These are phyloP conservation scores for Dioscorea cayenensis DNA, from an alignment of 116 monocot genomes.

Conservation along the genomic window DNA sequence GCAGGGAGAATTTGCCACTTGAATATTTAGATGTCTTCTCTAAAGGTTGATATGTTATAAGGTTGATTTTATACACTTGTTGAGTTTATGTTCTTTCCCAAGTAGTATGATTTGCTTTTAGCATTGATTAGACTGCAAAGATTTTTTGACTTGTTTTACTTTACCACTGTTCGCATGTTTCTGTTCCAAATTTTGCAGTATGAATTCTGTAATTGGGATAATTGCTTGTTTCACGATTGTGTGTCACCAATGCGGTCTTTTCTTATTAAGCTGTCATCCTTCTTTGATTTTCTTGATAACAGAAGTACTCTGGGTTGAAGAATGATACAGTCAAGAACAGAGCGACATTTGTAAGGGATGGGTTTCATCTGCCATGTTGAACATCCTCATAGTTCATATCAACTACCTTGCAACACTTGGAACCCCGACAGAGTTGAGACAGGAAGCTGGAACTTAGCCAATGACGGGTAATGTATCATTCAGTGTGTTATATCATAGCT, in stretches of 20 bases:
- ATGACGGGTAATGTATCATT: slow-evolving; percentile 62
- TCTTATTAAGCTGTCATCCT: background rate
- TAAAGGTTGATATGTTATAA: slow-evolving; percentile 44
- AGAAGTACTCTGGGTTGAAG: slow-evolving; percentile 77
- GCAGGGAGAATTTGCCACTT: slow-evolving; percentile 68
- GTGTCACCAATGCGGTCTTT: background rate
- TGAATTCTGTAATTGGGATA: too few species aligned
- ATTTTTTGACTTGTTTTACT: too few species aligned
- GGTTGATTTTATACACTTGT: too few species aligned
- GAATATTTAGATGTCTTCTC: slow-evolving; percentile 66
- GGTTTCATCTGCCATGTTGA: slow-evolving; percentile 91
- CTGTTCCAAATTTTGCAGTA: too few species aligned
- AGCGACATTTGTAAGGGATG: slow-evolving; percentile 88
- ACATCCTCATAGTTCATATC: slow-evolving; percentile 92
- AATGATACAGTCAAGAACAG: slow-evolving; percentile 71
- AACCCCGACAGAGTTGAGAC: slow-evolving; percentile 64
- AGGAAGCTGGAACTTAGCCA: slow-evolving; percentile 98
- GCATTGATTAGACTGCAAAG: too few species aligned
- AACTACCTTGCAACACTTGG: slow-evolving; percentile 83
- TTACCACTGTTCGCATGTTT: too few species aligned
- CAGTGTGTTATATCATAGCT: too few species aligned
- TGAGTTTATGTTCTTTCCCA: too few species aligned
- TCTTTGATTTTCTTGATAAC: slow-evolving; percentile 5
- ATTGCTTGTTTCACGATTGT: background rate
- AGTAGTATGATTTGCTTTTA: too few species aligned